A percentile compares a stretch with the other conserved stretches of the same genome.
phyloP scores from a whole-genome alignment of 1,284 basidiomycete genomes.

The Moesziomyces sp. region DNA sequence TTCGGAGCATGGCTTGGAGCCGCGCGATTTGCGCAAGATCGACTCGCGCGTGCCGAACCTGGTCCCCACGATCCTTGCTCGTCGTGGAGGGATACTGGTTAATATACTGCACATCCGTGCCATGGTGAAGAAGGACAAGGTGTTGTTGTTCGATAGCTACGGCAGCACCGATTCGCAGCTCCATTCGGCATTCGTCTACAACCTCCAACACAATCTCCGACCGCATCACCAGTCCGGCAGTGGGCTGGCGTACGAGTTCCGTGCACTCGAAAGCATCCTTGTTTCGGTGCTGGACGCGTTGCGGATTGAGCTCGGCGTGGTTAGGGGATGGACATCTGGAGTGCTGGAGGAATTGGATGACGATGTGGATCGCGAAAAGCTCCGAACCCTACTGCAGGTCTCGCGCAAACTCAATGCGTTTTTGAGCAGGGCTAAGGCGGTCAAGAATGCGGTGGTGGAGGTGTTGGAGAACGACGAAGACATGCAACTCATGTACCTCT shows the following conservation, averaged over 20 bases:
- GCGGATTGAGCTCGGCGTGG: constrained; percentile 54
- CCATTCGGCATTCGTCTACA: constrained; percentile 62
- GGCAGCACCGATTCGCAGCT: constrained; percentile 51
- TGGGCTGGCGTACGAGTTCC: constrained; percentile 60
- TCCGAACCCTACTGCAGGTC: constrained; percentile 56
- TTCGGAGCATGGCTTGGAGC: constrained; percentile 85
- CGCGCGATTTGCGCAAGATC: constrained; percentile 95
- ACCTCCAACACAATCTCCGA: constrained; percentile 58
- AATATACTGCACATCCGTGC: constrained; percentile 95
- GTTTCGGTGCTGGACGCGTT: constrained; percentile 60
- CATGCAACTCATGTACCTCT: constrained; percentile 80
- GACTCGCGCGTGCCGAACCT: constrained; percentile 93
- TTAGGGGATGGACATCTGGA: constrained; percentile 45
- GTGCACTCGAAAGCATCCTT: constrained; percentile 61
- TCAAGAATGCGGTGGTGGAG: constrained; percentile 54
- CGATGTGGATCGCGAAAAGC: constrained; percentile 62
- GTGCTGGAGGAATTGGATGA: constrained; percentile 57
- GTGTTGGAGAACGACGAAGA: constrained; percentile 74
- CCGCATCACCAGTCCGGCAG: constrained; percentile 1
- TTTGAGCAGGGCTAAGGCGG: constrained; percentile 47
- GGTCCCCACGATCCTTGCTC: constrained; percentile 88
- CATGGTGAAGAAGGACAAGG: constrained; percentile 89
- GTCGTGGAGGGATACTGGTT: constrained; percentile 82
- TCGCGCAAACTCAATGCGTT: constrained; percentile 57
- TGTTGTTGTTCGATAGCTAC: constrained; percentile 83